These are phyloP conservation scores for Begonia masoniana DNA, from an alignment of 306 rosid genomes.

Conservation along the genomic window DNA sequence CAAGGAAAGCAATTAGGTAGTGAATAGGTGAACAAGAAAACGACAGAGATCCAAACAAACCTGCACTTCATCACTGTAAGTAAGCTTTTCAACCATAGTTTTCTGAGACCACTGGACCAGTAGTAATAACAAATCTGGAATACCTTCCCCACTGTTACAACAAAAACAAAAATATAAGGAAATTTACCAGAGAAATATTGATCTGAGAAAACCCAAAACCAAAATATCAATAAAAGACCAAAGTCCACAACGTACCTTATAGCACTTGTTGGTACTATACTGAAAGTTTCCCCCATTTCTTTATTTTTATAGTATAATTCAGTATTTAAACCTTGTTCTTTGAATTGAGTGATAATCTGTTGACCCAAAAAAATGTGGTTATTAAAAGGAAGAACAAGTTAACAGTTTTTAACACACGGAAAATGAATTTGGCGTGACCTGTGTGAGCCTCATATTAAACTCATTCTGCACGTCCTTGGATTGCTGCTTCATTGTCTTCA, in stretches of 20 bases:
- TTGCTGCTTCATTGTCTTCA: slow-evolving; percentile 70
- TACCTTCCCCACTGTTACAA: slow-evolving; percentile 70
- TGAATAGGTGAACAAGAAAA: no score
- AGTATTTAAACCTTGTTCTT: slow-evolving; percentile 80
- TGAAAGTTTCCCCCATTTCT: slow-evolving; percentile 92
- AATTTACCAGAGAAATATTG: not conserved
- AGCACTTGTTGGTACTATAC: slow-evolving; percentile 96
- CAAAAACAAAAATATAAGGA: not conserved
- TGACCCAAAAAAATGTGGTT: slow-evolving; percentile 10
- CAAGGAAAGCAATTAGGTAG: no score
- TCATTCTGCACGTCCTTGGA: slow-evolving; percentile 77
- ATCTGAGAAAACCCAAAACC: no score
- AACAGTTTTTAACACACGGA: not conserved
- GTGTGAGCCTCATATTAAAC: slow-evolving; percentile 66
- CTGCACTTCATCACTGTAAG: slow-evolving; percentile 81
- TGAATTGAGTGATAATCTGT: slow-evolving; percentile 71
- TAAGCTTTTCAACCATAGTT: slow-evolving; percentile 84
- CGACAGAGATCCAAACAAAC: slow-evolving; percentile 17
- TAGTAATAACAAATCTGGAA: slow-evolving; percentile 73
- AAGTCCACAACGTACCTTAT: slow-evolving; percentile 35
- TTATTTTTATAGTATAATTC: slow-evolving; percentile 71
- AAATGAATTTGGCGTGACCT: slow-evolving; percentile 29
- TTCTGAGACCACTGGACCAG: slow-evolving; percentile 88
- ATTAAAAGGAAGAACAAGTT: slow-evolving; percentile 8
- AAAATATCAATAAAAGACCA: not conserved